A percentile compares a stretch with the other conserved stretches of the same genome.
Conservation (phyloP, 2,329 filamentous ascomycete genomes). For the Pseudonectria buxi region DNA sequence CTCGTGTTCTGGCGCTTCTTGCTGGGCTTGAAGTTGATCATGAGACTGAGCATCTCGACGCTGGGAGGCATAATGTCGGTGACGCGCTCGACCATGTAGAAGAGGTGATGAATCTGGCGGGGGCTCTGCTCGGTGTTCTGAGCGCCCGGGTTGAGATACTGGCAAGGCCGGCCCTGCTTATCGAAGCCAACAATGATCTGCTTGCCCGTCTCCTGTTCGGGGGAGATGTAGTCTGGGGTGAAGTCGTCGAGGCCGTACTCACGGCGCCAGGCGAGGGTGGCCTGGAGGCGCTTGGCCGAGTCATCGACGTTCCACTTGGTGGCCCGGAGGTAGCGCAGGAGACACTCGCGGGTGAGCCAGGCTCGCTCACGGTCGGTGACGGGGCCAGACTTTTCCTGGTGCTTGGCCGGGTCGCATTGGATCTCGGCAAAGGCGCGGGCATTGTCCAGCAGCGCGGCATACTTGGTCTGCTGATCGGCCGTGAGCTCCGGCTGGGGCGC, state of each 20-base stretch:
- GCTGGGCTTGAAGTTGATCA: slow-evolving; percentile 86
- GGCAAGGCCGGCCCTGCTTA: slow-evolving; percentile 74
- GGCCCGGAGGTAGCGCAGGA: slow-evolving; percentile 86
- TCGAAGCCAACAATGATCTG: slow-evolving; percentile 87
- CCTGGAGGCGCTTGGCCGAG: slow-evolving; percentile 70
- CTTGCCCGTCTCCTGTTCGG: slow-evolving; percentile 95
- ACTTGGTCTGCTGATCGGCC: slow-evolving; percentile 73
- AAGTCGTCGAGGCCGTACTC: slow-evolving; percentile 79
- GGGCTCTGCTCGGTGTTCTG: slow-evolving; percentile 89
- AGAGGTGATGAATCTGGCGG: slow-evolving; percentile 85
- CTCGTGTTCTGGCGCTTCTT: slow-evolving; percentile 66
- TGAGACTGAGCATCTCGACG: slow-evolving; percentile 77
- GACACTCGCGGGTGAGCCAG: slow-evolving; percentile 87
- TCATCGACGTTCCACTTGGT: slow-evolving; percentile 81
- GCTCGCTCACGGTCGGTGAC: slow-evolving; percentile 75
- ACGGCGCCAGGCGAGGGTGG: slow-evolving; percentile 79
- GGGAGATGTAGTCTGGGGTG: slow-evolving; percentile 79
- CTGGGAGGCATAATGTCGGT: slow-evolving; percentile 82
- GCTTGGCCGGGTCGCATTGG: slow-evolving; percentile 43
- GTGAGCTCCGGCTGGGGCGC: slow-evolving; percentile 55
- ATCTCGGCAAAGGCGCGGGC: slow-evolving; percentile 67
- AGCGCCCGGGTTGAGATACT: slow-evolving; percentile 81
- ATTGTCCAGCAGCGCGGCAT: slow-evolving; percentile 64
- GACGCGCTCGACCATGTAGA: slow-evolving; percentile 90
- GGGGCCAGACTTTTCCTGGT: slow-evolving; percentile 49